Conservation (phyloP, 1,284 basidiomycete species). For the Cutaneotrichosporon arboriforme region DNA sequence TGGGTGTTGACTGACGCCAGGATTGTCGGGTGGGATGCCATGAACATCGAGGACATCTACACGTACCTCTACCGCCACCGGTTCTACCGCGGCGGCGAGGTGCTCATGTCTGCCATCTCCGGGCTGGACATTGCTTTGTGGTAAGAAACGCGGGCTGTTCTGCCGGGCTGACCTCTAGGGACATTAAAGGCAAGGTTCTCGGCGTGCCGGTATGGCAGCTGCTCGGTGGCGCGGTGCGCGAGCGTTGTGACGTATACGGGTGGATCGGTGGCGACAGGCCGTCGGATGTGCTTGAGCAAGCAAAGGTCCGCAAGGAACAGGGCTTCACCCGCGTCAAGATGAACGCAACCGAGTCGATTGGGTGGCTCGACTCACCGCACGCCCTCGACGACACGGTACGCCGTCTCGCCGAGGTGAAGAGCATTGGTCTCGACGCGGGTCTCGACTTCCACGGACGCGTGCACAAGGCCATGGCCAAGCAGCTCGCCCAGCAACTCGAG, state of each 20-base stretch:
- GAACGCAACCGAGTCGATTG: constrained; percentile 53
- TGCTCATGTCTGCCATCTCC: constrained; percentile 58
- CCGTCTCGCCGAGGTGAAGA: constrained; percentile 60
- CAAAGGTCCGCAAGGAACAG: constrained; percentile 59
- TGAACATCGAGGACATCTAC: constrained; percentile 61
- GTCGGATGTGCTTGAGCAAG: constrained; percentile 58
- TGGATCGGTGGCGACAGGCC: constrained; percentile 59
- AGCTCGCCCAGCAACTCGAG: constrained; percentile 63
- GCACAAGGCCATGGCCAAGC: constrained; percentile 72
- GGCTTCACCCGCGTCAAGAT: constrained; percentile 69
- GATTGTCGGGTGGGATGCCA: constrained; percentile 57
- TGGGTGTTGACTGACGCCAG: constrained; percentile 14
- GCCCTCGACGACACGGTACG: constrained; percentile 58
- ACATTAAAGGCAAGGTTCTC: constrained; percentile 72
- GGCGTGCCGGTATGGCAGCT: constrained; percentile 70
- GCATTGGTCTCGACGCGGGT: constrained; percentile 61
- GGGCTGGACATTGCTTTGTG: constrained; percentile 57
- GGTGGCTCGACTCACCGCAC: constrained; percentile 52
- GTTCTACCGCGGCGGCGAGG: constrained; percentile 67
- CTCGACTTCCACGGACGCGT: constrained; percentile 54
- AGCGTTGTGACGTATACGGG: constrained; percentile 45
- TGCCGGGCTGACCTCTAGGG: constrained; percentile 47
- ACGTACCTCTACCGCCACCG: constrained; percentile 58
- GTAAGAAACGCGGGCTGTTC: not conserved
- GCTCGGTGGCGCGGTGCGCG: constrained; percentile 62